Conservation (phyloP, 768 basidiomycete genomes). For the Galerina marginata region DNA sequence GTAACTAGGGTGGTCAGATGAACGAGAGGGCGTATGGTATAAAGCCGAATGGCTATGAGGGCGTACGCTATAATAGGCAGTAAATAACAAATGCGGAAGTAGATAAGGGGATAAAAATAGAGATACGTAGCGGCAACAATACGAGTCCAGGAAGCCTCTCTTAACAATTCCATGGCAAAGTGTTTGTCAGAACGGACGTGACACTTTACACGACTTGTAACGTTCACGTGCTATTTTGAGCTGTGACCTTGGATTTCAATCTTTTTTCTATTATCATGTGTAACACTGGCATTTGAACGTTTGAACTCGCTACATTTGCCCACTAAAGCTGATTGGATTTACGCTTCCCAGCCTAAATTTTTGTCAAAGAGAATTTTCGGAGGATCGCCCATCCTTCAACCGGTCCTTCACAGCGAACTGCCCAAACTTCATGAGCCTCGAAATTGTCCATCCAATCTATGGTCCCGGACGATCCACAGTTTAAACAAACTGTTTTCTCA, state of each 20-base stretch:
- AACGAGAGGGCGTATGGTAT: too few relatives aligned
- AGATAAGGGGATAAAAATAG: too few relatives aligned
- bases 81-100: not conserved
- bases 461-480: constrained; percentile 33
- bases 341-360: constrained; percentile 2
- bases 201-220: constrained; percentile 15
- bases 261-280: too few relatives aligned
- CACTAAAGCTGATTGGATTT: not conserved
- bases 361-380: constrained; percentile 31
- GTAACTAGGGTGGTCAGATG: too few relatives aligned
- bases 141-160: too few relatives aligned
- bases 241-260: not conserved
- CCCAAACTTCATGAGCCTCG: constrained; percentile 58
- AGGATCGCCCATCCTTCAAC: constrained; percentile 63
- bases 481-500: constrained; percentile 34
- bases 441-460: constrained; percentile 49
- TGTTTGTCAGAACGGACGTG: not conserved
- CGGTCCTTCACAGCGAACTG: constrained; percentile 61
- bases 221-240: constrained; percentile 4
- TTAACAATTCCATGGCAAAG: not conserved
- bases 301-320: too few relatives aligned
- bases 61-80: too few relatives aligned
- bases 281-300: too few relatives aligned
- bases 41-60: too few relatives aligned
- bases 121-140: too few relatives aligned